phyloP scores from a whole-genome alignment of 257 asterid species.

The Capsicum chinense region DNA sequence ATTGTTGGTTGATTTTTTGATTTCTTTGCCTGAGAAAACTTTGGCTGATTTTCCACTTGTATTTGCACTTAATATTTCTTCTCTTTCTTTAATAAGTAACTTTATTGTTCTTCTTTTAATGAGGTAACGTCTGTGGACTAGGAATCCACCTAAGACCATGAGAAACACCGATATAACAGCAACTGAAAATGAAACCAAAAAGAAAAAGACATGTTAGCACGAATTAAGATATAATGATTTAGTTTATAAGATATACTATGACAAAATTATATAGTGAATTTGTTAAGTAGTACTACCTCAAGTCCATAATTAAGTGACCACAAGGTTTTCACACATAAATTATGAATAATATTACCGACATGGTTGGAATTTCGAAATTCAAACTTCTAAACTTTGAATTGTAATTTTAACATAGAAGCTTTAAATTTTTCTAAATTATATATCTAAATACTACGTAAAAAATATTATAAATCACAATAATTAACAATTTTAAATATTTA shows the following conservation, averaged over 20 bases:
- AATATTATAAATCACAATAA: too few relatives aligned
- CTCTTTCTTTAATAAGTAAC: slow-evolving; percentile 52
- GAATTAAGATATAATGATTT: background rate
- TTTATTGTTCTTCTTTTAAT: slow-evolving; percentile 35
- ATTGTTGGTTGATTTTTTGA: slow-evolving; percentile 58
- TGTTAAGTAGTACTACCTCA: background rate
- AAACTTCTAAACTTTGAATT: too few relatives aligned
- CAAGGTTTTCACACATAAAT: too few relatives aligned
- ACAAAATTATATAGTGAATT: background rate
- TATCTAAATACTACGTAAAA: too few relatives aligned
- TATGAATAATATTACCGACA: too few relatives aligned
- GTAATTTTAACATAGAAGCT: too few relatives aligned
- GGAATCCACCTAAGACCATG: slow-evolving; percentile 46
- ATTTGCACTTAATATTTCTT: slow-evolving; percentile 56
- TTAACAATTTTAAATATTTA: too few relatives aligned
- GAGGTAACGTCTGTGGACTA: slow-evolving; percentile 41
- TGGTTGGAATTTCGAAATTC: too few relatives aligned
- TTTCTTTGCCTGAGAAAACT: slow-evolving; percentile 58
- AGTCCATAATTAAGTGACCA: too few relatives aligned
- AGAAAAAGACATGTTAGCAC: background rate
- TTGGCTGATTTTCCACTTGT: slow-evolving; percentile 59
- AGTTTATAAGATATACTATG: background rate
- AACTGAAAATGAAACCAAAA: slow-evolving; percentile 42
- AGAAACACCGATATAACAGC: slow-evolving; percentile 42
- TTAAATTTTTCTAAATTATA: too few relatives aligned